Conservation (phyloP, 345 rosid genomes). For the Euphorbia tirucalli region DNA sequence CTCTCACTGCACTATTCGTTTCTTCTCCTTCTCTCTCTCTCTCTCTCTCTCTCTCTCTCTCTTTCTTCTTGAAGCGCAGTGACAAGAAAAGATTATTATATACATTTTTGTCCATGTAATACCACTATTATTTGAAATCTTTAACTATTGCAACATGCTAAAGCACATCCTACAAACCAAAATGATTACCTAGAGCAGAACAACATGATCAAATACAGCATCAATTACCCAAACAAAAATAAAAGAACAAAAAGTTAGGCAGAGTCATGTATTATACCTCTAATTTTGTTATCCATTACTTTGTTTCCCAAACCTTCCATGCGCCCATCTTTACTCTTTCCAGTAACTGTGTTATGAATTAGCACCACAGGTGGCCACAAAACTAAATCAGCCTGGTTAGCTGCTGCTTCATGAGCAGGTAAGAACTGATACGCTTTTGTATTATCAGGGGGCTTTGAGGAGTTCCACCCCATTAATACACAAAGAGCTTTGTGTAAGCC, state of each 20-base stretch:
- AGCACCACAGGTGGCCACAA: conserved; percentile 96
- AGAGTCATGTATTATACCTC: conserved; percentile 59
- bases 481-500: conserved; percentile 97
- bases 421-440: conserved; percentile 76
- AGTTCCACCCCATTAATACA: conserved; percentile 94
- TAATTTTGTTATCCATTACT: conserved; percentile 82
- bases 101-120: background rate
- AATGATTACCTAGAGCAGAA: conserved; percentile 11
- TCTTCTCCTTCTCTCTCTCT: too few species aligned
- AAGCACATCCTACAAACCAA: background rate
- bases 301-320: conserved; percentile 98
- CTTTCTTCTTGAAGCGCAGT: too few species aligned
- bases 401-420: conserved; percentile 71
- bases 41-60: too few species aligned
- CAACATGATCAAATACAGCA: conserved; percentile 13
- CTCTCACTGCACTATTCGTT: too few species aligned
- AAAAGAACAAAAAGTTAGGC: conserved; percentile 22
- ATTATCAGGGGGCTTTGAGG: conserved; percentile 77
- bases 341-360: conserved; percentile 88
- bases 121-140: background rate
- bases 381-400: conserved; percentile 82
- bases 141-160: background rate
- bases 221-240: conserved; percentile 30
- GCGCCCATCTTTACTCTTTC: conserved; percentile 92
- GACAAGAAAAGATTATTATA: too few species aligned